Evolutionary conservation across 2,329 filamentous ascomycete species (phyloP), one percentile per base, ranked within the genome.

Genomic region (Venturia effusa): DNA sequence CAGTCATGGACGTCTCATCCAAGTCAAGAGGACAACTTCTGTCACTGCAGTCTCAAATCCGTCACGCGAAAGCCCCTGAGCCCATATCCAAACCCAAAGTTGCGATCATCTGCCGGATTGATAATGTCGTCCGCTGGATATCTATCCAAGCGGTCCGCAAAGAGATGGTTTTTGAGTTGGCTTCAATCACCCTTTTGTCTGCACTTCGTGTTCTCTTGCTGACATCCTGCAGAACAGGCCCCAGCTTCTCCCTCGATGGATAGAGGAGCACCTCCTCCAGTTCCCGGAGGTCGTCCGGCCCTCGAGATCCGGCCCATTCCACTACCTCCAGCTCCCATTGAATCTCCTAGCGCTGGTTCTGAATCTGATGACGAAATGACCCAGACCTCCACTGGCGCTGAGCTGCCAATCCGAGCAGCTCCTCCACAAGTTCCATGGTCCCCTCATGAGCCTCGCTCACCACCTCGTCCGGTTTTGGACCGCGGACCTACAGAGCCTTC

Each of bases 351-450:
- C 65, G 83, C 88, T 66, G 92, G 91, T 37, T 95, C 91, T 1
- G 90, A 89, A 72, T 94, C 92, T 54, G 92, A 95, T 69, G 92
- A 97, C 73, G 93, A 97, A 74, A 78, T 92, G 69, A 72, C 76
- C 34, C 67, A 37, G 15, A 61, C 54, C n/a, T 51, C 55, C 39
- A 22, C n/a, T 6, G 32, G 48, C 10, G 27, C 59, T 54, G 43
- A 54, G 15, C 37, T 61, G 27, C 55, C 62, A 24, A 34, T 57
- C 19, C 43, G 61, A 30, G 37, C 17, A 17, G 72, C 73, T 27
- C 69, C 72, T 24, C 72, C 70, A 19, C 67, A 59, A 41, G 70
- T 74, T 32, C 73, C 74, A 8, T 66, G 39, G n/a, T 68, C 75
- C 11, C 74, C 74, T 41, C 67, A 68, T 39, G 63, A 48, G 22